These are phyloP conservation scores for Serendipita sp. DNA, from an alignment of 768 basidiomycete species.

Conservation along the genomic window DNA sequence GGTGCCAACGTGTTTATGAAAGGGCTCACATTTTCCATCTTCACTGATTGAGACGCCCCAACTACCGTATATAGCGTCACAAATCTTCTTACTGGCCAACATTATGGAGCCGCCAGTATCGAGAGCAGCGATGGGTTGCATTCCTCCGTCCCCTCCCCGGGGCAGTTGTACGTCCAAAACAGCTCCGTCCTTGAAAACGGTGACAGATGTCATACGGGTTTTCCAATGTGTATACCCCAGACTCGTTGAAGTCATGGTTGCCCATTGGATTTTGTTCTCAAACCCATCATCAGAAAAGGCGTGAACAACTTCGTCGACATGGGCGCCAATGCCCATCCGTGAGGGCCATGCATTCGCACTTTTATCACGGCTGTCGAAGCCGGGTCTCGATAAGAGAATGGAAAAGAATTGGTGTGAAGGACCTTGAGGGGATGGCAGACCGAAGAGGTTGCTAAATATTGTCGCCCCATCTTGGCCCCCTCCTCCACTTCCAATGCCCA, in stretches of 20 bases:
- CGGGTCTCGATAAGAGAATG: neutral
- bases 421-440: constrained; percentile 34
- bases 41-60: constrained; percentile 32
- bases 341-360: constrained; percentile 24
- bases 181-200: neutral
- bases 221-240: neutral
- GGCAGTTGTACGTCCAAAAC: neutral
- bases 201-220: neutral
- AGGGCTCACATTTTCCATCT: constrained; percentile 47
- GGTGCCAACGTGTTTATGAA: neutral
- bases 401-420: constrained; percentile 21
- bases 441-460: constrained; percentile 55
- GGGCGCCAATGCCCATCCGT: constrained; percentile 50
- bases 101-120: constrained; percentile 60
- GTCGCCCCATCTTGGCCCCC: constrained; percentile 47
- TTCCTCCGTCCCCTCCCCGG: constrained; percentile 16
- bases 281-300: neutral
- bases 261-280: neutral
- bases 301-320: constrained; percentile 26
- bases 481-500: constrained; percentile 35
- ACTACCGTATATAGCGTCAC: constrained; percentile 67
- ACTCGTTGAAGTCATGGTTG: neutral
- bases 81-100: constrained; percentile 39
- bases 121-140: constrained; percentile 47
- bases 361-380: neutral